Evolutionary conservation across 2,329 filamentous ascomycete genomes (phyloP), one percentile per base, ranked within the genome.

Genomic region (Exophiala sideris): DNA sequence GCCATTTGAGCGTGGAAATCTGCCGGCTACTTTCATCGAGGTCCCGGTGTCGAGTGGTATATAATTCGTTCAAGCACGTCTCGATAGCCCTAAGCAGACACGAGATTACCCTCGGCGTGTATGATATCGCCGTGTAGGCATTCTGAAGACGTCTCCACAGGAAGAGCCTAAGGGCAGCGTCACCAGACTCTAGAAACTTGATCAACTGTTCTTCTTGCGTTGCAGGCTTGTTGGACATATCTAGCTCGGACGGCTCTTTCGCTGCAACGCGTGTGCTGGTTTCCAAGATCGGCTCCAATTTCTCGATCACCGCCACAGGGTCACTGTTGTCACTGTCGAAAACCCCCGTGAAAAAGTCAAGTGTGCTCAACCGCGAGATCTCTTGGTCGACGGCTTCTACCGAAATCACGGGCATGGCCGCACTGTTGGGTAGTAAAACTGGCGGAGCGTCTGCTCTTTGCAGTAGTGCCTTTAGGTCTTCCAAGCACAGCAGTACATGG

Each of bases 261-360:
- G 39, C 36, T 5, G 14, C 7, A 20, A n/a, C 8, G 10, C n/a
- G 16, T 7, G 47, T 11, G n/a, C 21, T 46, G 0, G 88, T 85
- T 58, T 96, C 92, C 4, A 99, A 76, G 8, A 99, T 88, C 3
- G 94, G 94, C 66, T 99, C 94, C 34, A 99, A 75, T 24, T 86
- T 94, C 65, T 96, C 91, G 54, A 99, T 96, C 16, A 96, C 83
- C 4, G 86, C 81, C 10, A 92, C 81, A 0, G 92, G 89, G 62
- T 96, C 86, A 44, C 86, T 84, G 54, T 86, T 82, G 53, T 94
- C 87, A 35, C 91, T 85, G 56, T 89, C 87, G 67, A 97, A 97
- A 0, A 99, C 82, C 35, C 86, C 89, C 47, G 91, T 79, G 70
- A 99, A 97, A 69, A 97, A 97, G 66, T 96, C 92, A 82, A 95